These are phyloP conservation scores for Fomes fomentarius DNA, from an alignment of 1,284 basidiomycete species.

Conservation along the genomic window DNA sequence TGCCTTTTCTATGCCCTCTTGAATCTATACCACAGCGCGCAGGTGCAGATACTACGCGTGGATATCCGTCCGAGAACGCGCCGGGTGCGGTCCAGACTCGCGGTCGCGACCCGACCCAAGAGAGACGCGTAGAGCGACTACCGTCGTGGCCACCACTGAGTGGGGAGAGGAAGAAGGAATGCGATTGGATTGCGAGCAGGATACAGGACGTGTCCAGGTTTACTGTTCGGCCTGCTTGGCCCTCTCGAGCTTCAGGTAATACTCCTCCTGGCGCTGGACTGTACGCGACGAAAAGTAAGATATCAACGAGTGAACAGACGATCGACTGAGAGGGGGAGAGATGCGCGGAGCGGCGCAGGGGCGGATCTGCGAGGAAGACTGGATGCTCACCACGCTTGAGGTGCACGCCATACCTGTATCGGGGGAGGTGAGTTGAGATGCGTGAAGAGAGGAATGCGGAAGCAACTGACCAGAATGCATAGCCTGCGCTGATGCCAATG, in stretches of 20 bases:
- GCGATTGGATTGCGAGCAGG: constrained; percentile 16
- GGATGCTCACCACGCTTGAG: constrained; percentile 66
- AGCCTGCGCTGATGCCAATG: constrained; percentile 71
- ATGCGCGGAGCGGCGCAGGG: neutral
- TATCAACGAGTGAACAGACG: constrained; percentile 16
- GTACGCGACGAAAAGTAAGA: constrained; percentile 14
- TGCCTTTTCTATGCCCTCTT: constrained; percentile 14
- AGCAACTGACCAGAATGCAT: constrained; percentile 73
- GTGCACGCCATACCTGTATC: constrained; percentile 81
- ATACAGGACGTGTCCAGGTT: constrained; percentile 18
- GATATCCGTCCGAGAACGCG: constrained; percentile 10
- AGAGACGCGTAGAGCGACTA: constrained; percentile 5
- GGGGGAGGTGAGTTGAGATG: constrained; percentile 16
- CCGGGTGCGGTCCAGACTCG: constrained; percentile 20
- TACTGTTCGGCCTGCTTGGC: constrained; percentile 35
- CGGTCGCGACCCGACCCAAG: constrained; percentile 22
- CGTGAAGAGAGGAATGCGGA: constrained; percentile 21
- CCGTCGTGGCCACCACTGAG: neutral
- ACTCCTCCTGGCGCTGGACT: constrained; percentile 84
- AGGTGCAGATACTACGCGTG: neutral
- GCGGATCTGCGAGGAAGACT: neutral
- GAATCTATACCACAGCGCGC: neutral
- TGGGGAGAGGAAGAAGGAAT: neutral
- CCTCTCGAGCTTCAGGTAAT: constrained; percentile 81
- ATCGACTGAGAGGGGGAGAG: neutral